Base-by-base conservation (phyloP, 2,329 filamentous ascomycete species). In the Trichophyton schoenleinii region DNA sequence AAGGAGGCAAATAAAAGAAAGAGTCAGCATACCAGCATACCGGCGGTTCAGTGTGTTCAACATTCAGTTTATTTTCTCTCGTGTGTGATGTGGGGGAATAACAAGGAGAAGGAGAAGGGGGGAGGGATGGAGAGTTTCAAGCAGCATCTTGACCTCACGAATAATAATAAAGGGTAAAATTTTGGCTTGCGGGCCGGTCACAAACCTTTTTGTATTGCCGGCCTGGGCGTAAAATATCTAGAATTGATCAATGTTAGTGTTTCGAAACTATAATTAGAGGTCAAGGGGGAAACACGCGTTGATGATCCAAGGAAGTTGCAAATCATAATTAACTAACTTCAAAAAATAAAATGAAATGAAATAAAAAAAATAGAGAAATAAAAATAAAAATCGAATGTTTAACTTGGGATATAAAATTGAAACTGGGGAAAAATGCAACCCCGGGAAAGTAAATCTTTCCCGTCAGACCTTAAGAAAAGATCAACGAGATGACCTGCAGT, bases 131-230 rank as follows among this genome's bases (percentile, higher is more conserved):
- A 31, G 28, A 31, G 28, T 31, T 6, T 31, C 28, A 6, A 31
- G 28, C 6, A 31, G 28, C 28, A 7, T 31, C 28, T 31, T 28
- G 25, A 28, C 3, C 25, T 28, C 25, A 28, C 22, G 3, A 28
- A 28, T 28, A 28, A 28, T 28, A 28, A 28, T 5, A 20, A 41
- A 55, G 8, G 15, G n/a, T 38, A 28, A 41, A n/a, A 52, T 41
- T 31, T 36, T 59, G 36, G 36, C 25, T 58, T 28, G 36, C 57
- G 22, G 18, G 36, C 57, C 57, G 34, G 36, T 58, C 57, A 38
- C 52, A 31, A 55, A 55, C 52, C 52, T 55, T 55, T 55, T 55
- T 55, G 52, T 49, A 38, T 28, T 31, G 42, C 31, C 52, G 52
- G 20, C 52, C 52, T 8, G 52, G 52, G 52, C 52, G 52, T 34